A percentile compares a stretch with the other conserved stretches of the same genome.
Evolutionary conservation across 2,329 filamentous ascomycete genomes (phyloP).

Genomic region (Exophiala bonariae): DNA sequence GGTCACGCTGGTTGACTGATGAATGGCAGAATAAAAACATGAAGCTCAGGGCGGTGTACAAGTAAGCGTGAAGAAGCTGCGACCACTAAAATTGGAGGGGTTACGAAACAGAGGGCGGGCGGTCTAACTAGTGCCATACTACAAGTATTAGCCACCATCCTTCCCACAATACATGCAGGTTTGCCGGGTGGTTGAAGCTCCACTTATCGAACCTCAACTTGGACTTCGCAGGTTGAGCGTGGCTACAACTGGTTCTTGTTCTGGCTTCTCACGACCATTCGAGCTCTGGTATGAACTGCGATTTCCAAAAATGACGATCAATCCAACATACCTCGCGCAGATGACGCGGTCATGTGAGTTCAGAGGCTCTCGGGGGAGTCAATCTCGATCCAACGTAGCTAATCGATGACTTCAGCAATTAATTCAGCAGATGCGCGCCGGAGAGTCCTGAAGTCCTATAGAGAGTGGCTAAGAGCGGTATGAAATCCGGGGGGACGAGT

Average conservation of each 20-base stretch:
- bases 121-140: too few species aligned
- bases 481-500: constrained; percentile 36
- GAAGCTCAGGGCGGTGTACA: too few species aligned
- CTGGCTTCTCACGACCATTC: background rate
- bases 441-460: constrained; percentile 85
- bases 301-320: constrained; percentile 70
- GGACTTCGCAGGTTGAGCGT: constrained; percentile 7
- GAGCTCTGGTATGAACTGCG: constrained; percentile 20
- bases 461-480: constrained; percentile 96
- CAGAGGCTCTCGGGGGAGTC: background rate
- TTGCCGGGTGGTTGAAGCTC: background rate
- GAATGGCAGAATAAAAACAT: too few species aligned
- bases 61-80: too few species aligned
- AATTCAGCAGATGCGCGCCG: constrained; percentile 87
- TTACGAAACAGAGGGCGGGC: too few species aligned
- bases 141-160: too few species aligned
- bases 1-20: too few species aligned
- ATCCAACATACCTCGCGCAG: constrained; percentile 87
- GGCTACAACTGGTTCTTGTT: constrained; percentile 4
- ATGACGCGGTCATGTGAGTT: constrained; percentile 74
- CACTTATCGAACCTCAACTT: constrained; percentile 9
- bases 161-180: too few species aligned
- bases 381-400: background rate
- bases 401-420: constrained; percentile 59
- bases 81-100: too few species aligned